These are phyloP conservation scores for Ajuga reptans DNA, from an alignment of 305 asterid species.

Conservation along the genomic window DNA sequence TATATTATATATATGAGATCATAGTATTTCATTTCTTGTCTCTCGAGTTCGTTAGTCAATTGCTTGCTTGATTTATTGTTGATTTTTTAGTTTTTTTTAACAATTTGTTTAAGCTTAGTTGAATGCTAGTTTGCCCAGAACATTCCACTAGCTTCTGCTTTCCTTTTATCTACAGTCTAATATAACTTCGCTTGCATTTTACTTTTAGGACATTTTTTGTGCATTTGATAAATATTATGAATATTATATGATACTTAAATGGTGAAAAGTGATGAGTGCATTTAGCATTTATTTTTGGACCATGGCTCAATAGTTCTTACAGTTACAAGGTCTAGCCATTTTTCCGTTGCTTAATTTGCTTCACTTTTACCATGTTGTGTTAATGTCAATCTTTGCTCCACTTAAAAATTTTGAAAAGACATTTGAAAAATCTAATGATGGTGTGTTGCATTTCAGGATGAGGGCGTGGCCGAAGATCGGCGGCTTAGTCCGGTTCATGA, in stretches of 20 bases:
- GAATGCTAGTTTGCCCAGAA: constrained; percentile 2
- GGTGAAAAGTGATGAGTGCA: neutral
- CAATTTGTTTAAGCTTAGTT: constrained; percentile 1
- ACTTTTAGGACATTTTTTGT: neutral
- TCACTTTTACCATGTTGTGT: constrained; percentile 4
- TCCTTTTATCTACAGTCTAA: neutral
- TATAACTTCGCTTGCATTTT: neutral
- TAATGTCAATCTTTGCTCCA: constrained; percentile 6
- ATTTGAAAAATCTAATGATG: constrained; percentile 16
- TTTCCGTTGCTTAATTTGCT: neutral
- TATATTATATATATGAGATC: neutral
- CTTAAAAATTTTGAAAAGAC: constrained; percentile 8
- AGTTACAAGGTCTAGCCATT: neutral
- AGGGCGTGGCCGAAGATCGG: constrained; percentile 64
- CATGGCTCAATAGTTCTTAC: neutral
- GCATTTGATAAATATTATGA: neutral
- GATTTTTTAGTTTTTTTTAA: too few relatives aligned
- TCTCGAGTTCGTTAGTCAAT: neutral
- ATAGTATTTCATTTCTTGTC: neutral
- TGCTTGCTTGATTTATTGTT: neutral
- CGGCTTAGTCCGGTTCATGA: constrained; percentile 61
- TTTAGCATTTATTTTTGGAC: constrained; percentile 7
- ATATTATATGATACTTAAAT: neutral
- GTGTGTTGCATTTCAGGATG: constrained; percentile 63
- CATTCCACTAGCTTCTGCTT: neutral